Base-by-base conservation (phyloP, 2,329 filamentous ascomycete genomes). In the Byssothecium circinans region DNA sequence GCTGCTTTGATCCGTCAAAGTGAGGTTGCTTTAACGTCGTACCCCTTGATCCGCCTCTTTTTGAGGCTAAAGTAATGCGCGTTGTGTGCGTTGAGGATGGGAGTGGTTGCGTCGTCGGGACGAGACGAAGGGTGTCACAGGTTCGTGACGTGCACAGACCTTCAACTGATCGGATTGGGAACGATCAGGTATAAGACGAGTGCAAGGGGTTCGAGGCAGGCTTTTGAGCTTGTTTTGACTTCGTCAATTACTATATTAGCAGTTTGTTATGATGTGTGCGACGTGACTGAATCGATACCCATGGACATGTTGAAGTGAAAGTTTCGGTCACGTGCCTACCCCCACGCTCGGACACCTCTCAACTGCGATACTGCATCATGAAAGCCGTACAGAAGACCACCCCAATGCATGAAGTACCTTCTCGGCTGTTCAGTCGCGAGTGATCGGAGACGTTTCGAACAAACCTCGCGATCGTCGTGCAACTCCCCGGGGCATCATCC, bases 141-240 rank as follows among this genome's bases (percentile, higher is more conserved):
- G 62, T 58, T 45, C 53, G 66, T 54, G 57, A 66, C 65, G 52
- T 30, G 62, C 65, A 68, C 63, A 54, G 54, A 19, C 62, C 61
- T 32, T 41, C 2, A 34, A 41, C 50, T 52, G 37, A 49, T 54
- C 49, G 36, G 46, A 46, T 41, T 38, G 17, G 32, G 49, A 47
- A 47, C 41, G 42, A 39, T 37, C 41, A 47, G 44, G 54, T 55
- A 45, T 10, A 10, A n/a, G 8, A 32, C 6, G 47, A 47, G 33
- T 43, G 20, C 43, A 49, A 38, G 55, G 56, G 49, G 45, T 52
- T 43, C 38, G 35, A 56, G 37, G 4, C 18, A 45, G 29, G 32
- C 41, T 33, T 34, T 35, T 37, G 40, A 39, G 14, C 37, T 32
- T 41, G 29, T 41, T 22, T 22, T 20, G 39, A 30, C 17, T 2